Base-by-base conservation (phyloP, 257 asterid genomes). In the Rauvolfia tetraphylla region DNA sequence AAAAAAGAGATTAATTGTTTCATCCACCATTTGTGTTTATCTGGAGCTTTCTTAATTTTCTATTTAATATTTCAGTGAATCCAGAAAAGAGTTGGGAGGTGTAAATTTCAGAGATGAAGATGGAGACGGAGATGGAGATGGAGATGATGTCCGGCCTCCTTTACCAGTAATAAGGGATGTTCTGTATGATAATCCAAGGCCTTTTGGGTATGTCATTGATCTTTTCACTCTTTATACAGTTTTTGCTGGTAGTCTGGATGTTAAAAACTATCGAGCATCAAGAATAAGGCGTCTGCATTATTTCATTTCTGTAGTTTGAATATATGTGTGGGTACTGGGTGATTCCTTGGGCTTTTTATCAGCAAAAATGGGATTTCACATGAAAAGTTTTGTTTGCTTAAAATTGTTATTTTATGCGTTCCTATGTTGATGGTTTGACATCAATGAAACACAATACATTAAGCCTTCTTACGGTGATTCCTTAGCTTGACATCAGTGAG, bases 111-210 rank as follows among this genome's bases (percentile, higher is more conserved):
- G 84, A 76, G 88, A 81, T 74, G 89, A 71, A 72, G 91, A 76
- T n/a, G n/a, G n/a, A n/a, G n/a, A n/a, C n/a, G n/a, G n/a, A n/a
- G n/a, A n/a, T 68, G 93, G 82, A 73, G 89, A 85, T 78, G 94
- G 82, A 73, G 89, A 85, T 79, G 93, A 85, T 73, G 86, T 95
- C 44, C 95, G 99, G 0, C 83, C 99, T 72, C 99, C 99, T 79
- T 89, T 95, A 76, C 99, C 99, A 70, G 99, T 93, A 80, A 91
- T 78, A 85, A 84, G 98, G 81, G 99, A 95, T 18, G 95, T 89
- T 83, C 98, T 95, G 57, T 95, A 95, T 82, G 98, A 93, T 76
- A 80, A 71, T 79, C 84, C 91, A 7, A 81, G 86, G 76, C 82
- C 82, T 72, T 86, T 79, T 76, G 87, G 98, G 98, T 93, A 95